Conservation (phyloP, 192 early-diverging fungal species). For the Backusella sp. region DNA sequence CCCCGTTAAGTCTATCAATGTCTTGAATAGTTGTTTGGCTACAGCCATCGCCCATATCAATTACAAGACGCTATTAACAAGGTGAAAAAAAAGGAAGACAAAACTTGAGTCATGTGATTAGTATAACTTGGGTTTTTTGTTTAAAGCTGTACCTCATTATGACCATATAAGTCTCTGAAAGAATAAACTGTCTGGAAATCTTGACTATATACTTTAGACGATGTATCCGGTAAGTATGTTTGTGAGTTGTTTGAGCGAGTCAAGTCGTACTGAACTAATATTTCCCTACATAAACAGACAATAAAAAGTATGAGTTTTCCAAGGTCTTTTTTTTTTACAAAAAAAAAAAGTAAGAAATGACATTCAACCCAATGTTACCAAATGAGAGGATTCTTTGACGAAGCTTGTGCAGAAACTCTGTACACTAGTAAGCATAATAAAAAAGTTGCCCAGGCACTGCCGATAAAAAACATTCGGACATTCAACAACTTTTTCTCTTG, state of each 20-base stretch:
- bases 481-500: not conserved
- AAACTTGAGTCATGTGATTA: not conserved
- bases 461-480: not conserved
- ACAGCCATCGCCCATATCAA: slow-evolving; percentile 33
- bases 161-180: slow-evolving; percentile 15
- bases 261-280: slow-evolving; percentile 8
- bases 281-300: slow-evolving; percentile 6
- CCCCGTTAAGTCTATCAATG: slow-evolving; percentile 10
- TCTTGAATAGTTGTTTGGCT: slow-evolving; percentile 5
- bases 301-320: not conserved
- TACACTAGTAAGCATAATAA: not conserved
- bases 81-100: not conserved
- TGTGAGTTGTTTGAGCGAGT: not conserved
- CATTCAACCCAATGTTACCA: slow-evolving; percentile 10
- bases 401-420: slow-evolving; percentile 8
- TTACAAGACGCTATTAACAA: slow-evolving; percentile 14
- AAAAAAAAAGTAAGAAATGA: not conserved
- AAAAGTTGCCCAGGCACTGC: not conserved
- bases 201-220: slow-evolving; percentile 12
- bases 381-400: slow-evolving; percentile 3
- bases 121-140: not conserved
- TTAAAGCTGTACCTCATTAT: slow-evolving; percentile 14
- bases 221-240: slow-evolving; percentile 10
- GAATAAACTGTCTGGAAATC: slow-evolving; percentile 28
- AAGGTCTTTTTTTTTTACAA: not conserved